Base-by-base conservation (phyloP, 1,139 yeast genomes). In the Sugiyamaella novakii region DNA sequence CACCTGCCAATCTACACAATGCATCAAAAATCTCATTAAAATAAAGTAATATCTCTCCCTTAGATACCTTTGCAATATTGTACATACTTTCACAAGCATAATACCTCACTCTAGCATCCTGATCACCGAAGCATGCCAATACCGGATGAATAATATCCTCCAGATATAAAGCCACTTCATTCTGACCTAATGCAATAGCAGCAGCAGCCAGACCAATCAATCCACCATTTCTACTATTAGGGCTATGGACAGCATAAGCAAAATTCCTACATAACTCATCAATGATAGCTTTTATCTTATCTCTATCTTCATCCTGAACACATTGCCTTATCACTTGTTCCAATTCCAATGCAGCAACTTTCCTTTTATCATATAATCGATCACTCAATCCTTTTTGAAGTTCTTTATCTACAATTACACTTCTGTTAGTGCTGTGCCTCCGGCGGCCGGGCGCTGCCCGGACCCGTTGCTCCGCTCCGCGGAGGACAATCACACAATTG, bases 1-100 rank as follows among this genome's bases (percentile, higher is more conserved):
- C 99, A 0, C 97, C 91, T 11, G 95, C 92, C 53, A 92, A 77
- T 54, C 67, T 84, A 65, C 97, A 89, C 50, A 92, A 74, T 18
- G 91, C 94, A 63, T 94, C 98, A 65, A 94, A 94, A 2, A 91
- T 84, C 67, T 92, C 98, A 66, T 92, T 94, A 72, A 92, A 92
- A 66, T 88, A 92, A 11, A 86, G 73, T 55, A 94, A 71, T 19
- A 92, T 87, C 66, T 94, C 98, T 15, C 98, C 98, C 59, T 95
- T 81, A 3, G 98, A 96, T 18, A 92, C 95, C 66, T 94, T 94
- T 47, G 98, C 96, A 44, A 94, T 91, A 68, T 94, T 94, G 69
- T 94, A 94, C 56, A 94, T 75, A 37, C 96, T 86, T 65, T 94
- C 99, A 70, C 98, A 92, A 0, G 98, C 98, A 67, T 91, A 94